Evolutionary conservation across 2,329 filamentous ascomycete genomes (phyloP), one percentile per base, ranked within the genome.

Genomic region (Apiospora sp.): DNA sequence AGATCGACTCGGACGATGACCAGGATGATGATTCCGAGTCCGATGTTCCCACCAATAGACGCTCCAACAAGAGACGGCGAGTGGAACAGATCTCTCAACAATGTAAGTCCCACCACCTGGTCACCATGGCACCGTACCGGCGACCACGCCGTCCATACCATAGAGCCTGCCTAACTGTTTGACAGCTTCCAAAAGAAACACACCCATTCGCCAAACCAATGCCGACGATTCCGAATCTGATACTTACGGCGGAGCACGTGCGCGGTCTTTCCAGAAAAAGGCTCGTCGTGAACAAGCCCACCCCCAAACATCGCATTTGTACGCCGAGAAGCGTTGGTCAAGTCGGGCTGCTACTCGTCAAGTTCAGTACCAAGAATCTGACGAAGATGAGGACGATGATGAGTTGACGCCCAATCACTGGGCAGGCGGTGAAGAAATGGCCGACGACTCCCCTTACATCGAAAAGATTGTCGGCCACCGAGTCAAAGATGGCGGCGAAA

Each of bases 391-490:
- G 37, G 90, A 91, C 8, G 92, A 92, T 61, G 88, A 89, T 7
- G 91, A 93, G 68, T 82, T 88, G 77, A 92, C 91, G 1, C 91
- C 93, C 5, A 91, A 89, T 75, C 91, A 96, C 80, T 95, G 92
- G 88, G 84, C 83, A 51, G 88, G 87, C 41, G 89, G 88, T 68
- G 90, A 91, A 72, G 89, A 91, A 72, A 89, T 90, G 49, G 92
- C 96, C 75, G 93, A 97, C 79, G 92, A 92, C 78, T 90, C 92
- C 4, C 94, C 95, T 24, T 95, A 94, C 77, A 95, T 99, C 76
- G 96, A 99, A 81, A 91, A 94, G 75, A 93, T 99, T 70, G 90
- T 99, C 71, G 94, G 97, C 75, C 95, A 98, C 82, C 91, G 93
- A 68, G 85, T 94, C 49, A 93, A 91, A 81, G 92, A 94, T 46